These are phyloP conservation scores for Xylaria telfairii DNA, from an alignment of 495 filamentous ascomycete genomes.

Conservation along the genomic window DNA sequence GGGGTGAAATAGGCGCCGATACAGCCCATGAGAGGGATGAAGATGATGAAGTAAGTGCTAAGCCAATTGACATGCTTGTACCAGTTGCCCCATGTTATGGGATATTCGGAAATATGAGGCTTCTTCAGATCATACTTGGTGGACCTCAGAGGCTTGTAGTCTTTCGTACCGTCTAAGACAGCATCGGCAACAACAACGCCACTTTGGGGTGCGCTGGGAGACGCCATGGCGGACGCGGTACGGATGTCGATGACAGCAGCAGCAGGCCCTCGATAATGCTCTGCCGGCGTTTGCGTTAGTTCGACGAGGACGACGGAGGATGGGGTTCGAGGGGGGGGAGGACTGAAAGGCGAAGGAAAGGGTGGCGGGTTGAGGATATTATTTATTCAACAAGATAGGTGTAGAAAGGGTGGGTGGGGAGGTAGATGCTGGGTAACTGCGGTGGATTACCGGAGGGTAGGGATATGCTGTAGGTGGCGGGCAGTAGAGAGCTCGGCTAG, in stretches of 20 bases:
- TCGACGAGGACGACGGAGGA: constrained; percentile 1
- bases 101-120: constrained; percentile 61
- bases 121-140: constrained; percentile 57
- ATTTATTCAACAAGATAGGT: constrained; percentile 15
- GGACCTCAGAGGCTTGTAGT: constrained; percentile 52
- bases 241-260: constrained; percentile 23
- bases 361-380: constrained; percentile 20
- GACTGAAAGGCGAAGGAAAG: not conserved
- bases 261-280: constrained; percentile 27
- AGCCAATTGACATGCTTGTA: constrained; percentile 98
- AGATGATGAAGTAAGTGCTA: constrained; percentile 85
- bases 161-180: constrained; percentile 53
- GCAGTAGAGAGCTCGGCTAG: not conserved
- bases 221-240: constrained; percentile 48
- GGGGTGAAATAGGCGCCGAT: constrained; percentile 84
- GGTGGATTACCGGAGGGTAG: not conserved
- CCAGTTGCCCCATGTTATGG: constrained; percentile 88
- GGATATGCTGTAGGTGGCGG: not conserved
- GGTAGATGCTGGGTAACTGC: too few species aligned
- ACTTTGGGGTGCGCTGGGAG: constrained; percentile 40
- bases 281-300: constrained; percentile 4
- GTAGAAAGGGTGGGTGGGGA: not conserved
- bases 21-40: constrained; percentile 78
- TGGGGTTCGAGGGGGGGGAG: constrained; percentile 5
- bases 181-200: constrained; percentile 33